phyloP scores from a whole-genome alignment of 2,329 filamentous ascomycete genomes.

The Sclerotinia trifoliorum region DNA sequence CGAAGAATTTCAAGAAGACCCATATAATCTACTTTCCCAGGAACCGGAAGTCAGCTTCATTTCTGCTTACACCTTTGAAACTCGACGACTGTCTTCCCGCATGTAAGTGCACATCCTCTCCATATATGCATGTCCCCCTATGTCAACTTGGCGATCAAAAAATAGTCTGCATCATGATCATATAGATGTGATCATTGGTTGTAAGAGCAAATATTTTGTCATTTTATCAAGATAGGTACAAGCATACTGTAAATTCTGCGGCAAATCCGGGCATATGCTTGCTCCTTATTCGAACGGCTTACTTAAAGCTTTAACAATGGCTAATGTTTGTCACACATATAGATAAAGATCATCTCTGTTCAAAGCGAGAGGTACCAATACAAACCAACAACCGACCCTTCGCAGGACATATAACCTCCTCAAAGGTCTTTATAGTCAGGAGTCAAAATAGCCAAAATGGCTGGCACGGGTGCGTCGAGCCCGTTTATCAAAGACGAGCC shows the following conservation, averaged over 20 bases:
- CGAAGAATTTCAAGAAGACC: neutral
- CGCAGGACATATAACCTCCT: conserved; percentile 26
- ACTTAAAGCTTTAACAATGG: conserved; percentile 23
- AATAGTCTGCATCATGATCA: conserved; percentile 5
- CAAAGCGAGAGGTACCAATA: conserved; percentile 21
- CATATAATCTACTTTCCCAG: neutral
- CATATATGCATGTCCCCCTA: conserved; percentile 19
- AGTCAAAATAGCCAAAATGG: conserved; percentile 39
- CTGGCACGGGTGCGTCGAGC: conserved; percentile 43
- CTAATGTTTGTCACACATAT: conserved; percentile 38
- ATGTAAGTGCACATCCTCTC: conserved; percentile 31
- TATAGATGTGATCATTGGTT: conserved; percentile 11
- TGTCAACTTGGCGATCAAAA: conserved; percentile 5
- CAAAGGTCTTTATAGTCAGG: conserved; percentile 25
- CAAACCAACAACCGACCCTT: conserved; percentile 27
- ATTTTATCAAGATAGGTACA: neutral
- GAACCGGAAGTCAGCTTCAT: neutral
- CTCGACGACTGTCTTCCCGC: conserved; percentile 26
- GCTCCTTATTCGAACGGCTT: conserved; percentile 29
- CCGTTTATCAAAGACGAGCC: conserved; percentile 69
- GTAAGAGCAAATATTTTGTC: neutral
- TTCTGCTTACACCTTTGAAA: conserved; percentile 7
- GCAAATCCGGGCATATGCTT: conserved; percentile 19
- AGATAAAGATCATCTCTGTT: conserved; percentile 27
- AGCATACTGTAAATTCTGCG: conserved; percentile 3